Evolutionary conservation across 345 rosid species (phyloP).

Genomic region (Lumnitzera racemosa): DNA sequence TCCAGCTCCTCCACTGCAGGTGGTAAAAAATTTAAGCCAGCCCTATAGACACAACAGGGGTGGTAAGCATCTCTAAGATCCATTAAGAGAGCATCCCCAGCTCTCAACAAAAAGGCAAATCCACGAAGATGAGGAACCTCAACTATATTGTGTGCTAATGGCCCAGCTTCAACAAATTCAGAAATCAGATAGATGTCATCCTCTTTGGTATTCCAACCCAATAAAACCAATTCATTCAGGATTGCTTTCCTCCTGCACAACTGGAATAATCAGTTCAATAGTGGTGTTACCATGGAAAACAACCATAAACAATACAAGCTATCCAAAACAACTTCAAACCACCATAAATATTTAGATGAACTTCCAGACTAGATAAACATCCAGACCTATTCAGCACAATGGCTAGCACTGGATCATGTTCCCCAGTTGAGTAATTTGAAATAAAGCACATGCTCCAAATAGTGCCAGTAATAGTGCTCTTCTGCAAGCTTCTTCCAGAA

Average conservation of each 20-base stretch:
- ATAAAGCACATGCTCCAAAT: slow-evolving; percentile 99
- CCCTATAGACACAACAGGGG: slow-evolving; percentile 66
- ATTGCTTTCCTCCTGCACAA: slow-evolving; percentile 59
- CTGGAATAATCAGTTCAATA: slow-evolving; percentile 14
- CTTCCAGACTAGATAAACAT: background rate
- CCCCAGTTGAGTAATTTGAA: slow-evolving; percentile 55
- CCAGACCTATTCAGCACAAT: slow-evolving; percentile 80
- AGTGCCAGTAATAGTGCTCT: slow-evolving; percentile 51
- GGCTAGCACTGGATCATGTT: slow-evolving; percentile 77
- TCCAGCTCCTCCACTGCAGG: slow-evolving; percentile 60
- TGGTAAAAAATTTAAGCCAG: slow-evolving; percentile 57
- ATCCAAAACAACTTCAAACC: slow-evolving; percentile 5
- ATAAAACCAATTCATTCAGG: slow-evolving; percentile 58
- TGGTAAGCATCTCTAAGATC: slow-evolving; percentile 80
- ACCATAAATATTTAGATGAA: slow-evolving; percentile 5
- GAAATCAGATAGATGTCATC: slow-evolving; percentile 46
- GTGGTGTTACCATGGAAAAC: slow-evolving; percentile 16
- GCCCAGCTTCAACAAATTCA: slow-evolving; percentile 62
- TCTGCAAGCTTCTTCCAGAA: slow-evolving; percentile 30
- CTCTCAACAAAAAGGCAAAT: slow-evolving; percentile 80
- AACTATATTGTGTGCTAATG: slow-evolving; percentile 63
- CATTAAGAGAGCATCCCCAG: slow-evolving; percentile 93
- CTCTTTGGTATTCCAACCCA: slow-evolving; percentile 64
- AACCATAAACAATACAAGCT: slow-evolving; percentile 12
- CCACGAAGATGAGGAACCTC: slow-evolving; percentile 87